Percentiles rank a stretch among this genome's conserved stretches.
Evolutionary conservation across 257 asterid species (phyloP).

Genomic region (Verbena officinalis): DNA sequence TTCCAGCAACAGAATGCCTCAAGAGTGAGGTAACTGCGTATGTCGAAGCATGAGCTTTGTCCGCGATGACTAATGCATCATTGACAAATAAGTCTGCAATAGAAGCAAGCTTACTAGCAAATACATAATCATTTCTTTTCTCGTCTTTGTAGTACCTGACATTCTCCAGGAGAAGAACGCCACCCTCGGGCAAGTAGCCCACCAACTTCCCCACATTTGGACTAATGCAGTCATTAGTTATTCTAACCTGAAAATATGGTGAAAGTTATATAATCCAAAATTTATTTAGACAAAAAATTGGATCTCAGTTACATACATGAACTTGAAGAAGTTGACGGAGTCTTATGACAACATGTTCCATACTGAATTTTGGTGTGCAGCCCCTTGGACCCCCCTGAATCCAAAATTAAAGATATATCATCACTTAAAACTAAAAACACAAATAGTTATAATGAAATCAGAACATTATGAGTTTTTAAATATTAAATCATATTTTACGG

Average conservation of each 20-base stretch:
- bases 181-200: slow-evolving; percentile 69
- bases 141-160: slow-evolving; percentile 64
- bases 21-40: slow-evolving; percentile 55
- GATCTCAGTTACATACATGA: not conserved
- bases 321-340: slow-evolving; percentile 76
- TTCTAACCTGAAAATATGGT: slow-evolving; percentile 56
- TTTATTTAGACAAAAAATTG: not conserved
- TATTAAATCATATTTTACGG: too few relatives aligned
- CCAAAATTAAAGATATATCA: not conserved
- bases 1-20: slow-evolving; percentile 60
- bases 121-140: slow-evolving; percentile 63
- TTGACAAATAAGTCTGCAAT: slow-evolving; percentile 67
- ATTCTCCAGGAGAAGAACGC: slow-evolving; percentile 81
- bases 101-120: slow-evolving; percentile 62
- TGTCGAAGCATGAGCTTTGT: slow-evolving; percentile 66
- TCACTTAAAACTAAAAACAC: not conserved
- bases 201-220: slow-evolving; percentile 78
- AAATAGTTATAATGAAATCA: not conserved
- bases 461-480: not conserved
- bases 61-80: slow-evolving; percentile 91
- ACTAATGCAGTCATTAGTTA: slow-evolving; percentile 82
- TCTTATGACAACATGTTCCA: slow-evolving; percentile 90
- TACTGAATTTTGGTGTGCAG: slow-evolving; percentile 90
- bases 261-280: slow-evolving; percentile 8
- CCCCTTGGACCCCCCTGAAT: slow-evolving; percentile 92